phyloP scores from a whole-genome alignment of 1,139 yeast species.

The Meyerozyma athensensis region DNA sequence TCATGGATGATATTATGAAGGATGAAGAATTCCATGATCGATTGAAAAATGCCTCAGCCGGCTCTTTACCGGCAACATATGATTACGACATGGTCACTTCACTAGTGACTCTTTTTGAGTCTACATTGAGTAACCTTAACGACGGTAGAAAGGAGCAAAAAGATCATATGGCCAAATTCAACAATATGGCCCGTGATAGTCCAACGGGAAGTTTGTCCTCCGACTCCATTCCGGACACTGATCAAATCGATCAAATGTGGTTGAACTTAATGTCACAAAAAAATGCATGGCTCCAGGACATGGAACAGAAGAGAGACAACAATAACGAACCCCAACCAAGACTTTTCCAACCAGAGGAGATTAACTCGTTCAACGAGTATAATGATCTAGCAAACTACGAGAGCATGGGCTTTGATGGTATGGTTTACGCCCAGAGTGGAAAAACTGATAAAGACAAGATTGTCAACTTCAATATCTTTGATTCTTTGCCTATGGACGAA shows the following conservation, averaged over 20 bases:
- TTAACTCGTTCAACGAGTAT: background rate
- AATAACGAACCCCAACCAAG: background rate
- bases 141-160: background rate
- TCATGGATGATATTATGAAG: background rate
- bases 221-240: background rate
- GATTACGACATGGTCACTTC: background rate
- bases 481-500: conserved; percentile 1
- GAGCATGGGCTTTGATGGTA: conserved; percentile 1
- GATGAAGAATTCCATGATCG: conserved; percentile 2
- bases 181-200: background rate
- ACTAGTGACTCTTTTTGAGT: background rate
- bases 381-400: conserved; percentile 1
- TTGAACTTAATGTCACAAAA: conserved; percentile 11
- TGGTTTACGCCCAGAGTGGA: background rate
- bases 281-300: background rate
- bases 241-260: conserved; percentile 10
- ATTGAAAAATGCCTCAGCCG: background rate
- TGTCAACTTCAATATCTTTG: background rate
- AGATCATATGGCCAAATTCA: background rate
- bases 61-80: background rate
- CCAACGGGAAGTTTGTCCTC: background rate
- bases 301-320: background rate
- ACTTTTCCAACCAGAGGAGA: background rate
- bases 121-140: background rate
- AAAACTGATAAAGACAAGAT: background rate